Evolutionary conservation across 2,329 filamentous ascomycete species (phyloP).

Genomic region (Arthrobotrys megalospora): DNA sequence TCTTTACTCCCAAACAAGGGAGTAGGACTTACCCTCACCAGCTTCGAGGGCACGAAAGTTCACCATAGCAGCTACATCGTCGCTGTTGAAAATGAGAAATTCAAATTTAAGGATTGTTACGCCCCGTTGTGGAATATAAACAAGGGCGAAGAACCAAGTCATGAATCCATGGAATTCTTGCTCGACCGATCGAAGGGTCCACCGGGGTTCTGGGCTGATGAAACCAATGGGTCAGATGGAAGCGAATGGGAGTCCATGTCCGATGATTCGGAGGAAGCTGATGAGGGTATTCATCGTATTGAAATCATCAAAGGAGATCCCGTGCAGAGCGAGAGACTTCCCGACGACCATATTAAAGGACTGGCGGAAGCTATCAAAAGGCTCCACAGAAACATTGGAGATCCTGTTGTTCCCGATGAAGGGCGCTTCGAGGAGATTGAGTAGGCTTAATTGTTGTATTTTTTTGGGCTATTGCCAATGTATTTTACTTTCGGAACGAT

Average conservation of each 20-base stretch:
- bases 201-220: conserved; percentile 30
- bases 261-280: neutral
- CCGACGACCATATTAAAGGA: neutral
- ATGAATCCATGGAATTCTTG: neutral
- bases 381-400: neutral
- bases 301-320: conserved; percentile 11
- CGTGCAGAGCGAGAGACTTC: neutral
- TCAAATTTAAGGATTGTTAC: conserved; percentile 49
- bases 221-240: neutral
- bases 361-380: neutral
- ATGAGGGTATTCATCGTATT: conserved; percentile 5
- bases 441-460: neutral
- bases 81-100: conserved; percentile 5
- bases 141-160: neutral
- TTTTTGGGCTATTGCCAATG: too few relatives aligned
- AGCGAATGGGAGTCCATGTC: neutral
- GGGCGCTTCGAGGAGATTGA: conserved; percentile 11
- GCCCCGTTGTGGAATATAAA: conserved; percentile 32
- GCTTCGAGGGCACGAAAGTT: conserved; percentile 26
- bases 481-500: too few relatives aligned
- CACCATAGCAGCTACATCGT: conserved; percentile 51
- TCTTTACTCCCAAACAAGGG: conserved; percentile 6
- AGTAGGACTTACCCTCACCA: conserved; percentile 18
- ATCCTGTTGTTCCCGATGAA: neutral
- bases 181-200: neutral